These are phyloP conservation scores for Ogataea zsoltii DNA, from an alignment of 805 yeast species.

Conservation along the genomic window DNA sequence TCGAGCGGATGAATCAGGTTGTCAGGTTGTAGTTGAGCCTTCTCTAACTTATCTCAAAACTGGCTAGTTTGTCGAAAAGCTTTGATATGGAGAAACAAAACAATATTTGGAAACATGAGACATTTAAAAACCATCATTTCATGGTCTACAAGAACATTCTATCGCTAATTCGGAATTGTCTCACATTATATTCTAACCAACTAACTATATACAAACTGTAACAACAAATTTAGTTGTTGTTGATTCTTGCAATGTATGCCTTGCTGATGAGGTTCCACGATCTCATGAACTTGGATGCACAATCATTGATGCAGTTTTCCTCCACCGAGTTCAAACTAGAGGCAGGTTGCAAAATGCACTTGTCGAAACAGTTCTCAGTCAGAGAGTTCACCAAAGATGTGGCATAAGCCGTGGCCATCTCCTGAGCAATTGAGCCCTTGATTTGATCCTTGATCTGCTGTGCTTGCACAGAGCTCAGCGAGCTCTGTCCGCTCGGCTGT, in stretches of 20 bases:
- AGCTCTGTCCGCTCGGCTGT: constrained; percentile 4
- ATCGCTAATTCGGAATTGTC: no score
- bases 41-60: no score
- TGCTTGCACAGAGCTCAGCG: constrained; percentile 26
- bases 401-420: constrained; percentile 89
- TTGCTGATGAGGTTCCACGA: constrained; percentile 86
- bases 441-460: constrained; percentile 59
- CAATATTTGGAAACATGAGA: no score
- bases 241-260: constrained; percentile 71
- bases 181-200: no score
- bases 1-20: no score
- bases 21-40: no score
- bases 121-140: no score
- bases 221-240: constrained; percentile 15
- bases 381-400: constrained; percentile 82
- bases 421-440: constrained; percentile 72
- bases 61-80: no score
- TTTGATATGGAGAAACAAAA: no score
- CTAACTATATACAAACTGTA: no score
- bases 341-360: constrained; percentile 70
- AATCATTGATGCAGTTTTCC: constrained; percentile 68
- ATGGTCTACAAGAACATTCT: no score
- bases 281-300: constrained; percentile 85
- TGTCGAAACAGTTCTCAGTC: constrained; percentile 83
- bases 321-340: constrained; percentile 49